Evolutionary conservation across 352 stramenopile genomes (phyloP).

Genomic region (Pythium guiyangense): DNA sequence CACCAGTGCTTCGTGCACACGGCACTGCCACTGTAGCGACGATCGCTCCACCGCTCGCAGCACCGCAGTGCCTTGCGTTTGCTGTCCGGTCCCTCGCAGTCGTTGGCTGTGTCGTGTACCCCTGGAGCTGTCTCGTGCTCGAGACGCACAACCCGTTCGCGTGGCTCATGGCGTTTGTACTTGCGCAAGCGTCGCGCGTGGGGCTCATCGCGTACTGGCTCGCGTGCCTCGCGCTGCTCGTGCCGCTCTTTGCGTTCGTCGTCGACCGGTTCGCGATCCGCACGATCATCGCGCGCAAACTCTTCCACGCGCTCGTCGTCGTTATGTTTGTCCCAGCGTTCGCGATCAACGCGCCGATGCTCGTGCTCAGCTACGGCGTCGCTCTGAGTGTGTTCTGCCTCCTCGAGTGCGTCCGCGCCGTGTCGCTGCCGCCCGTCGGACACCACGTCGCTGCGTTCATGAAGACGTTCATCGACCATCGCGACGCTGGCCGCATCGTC

Average conservation of each 20-base stretch:
- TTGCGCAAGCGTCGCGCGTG: slow-evolving; percentile 22
- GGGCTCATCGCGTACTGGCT: slow-evolving; percentile 57
- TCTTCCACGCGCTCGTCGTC: slow-evolving; percentile 79
- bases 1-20: slow-evolving; percentile 38
- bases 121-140: slow-evolving; percentile 66
- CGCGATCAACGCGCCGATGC: slow-evolving; percentile 44
- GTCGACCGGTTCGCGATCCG: slow-evolving; percentile 31
- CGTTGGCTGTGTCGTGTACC: slow-evolving; percentile 38
- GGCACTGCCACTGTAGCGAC: slow-evolving; percentile 35
- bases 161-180: slow-evolving; percentile 55
- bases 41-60: slow-evolving; percentile 28
- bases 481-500: slow-evolving; percentile 60
- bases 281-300: slow-evolving; percentile 73
- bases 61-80: slow-evolving; percentile 23
- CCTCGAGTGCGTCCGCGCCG: slow-evolving; percentile 56
- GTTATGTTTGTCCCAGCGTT: slow-evolving; percentile 74
- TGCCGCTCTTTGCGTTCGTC: slow-evolving; percentile 50
- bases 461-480: slow-evolving; percentile 68
- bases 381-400: slow-evolving; percentile 68
- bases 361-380: slow-evolving; percentile 75
- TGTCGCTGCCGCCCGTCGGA: slow-evolving; percentile 57
- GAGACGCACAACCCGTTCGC: slow-evolving; percentile 48
- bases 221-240: slow-evolving; percentile 37
- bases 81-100: slow-evolving; percentile 23
- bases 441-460: slow-evolving; percentile 52